Evolutionary conservation across 1,139 yeast species (phyloP), one percentile per base, ranked within the genome.

Genomic region (Saccharomyces hybrid): DNA sequence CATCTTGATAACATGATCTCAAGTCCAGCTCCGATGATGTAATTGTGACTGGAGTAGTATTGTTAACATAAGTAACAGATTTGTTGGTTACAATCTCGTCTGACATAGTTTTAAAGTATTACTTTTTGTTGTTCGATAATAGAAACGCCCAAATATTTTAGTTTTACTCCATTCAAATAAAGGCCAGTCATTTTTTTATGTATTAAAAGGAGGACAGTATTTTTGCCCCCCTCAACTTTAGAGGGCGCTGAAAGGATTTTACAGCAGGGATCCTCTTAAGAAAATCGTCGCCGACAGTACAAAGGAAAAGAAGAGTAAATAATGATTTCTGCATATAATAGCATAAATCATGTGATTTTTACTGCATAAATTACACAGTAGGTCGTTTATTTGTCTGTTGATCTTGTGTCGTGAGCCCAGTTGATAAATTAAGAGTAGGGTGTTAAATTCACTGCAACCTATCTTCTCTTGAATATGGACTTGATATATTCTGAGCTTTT

Each of bases 11-110:
- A 52, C 67, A 64, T 0, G 51, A 54, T 32, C 61, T 63, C 26
- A 68, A 52, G 52, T 67, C 64, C n/a, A 68, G 47, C 46, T 62
- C 60, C 23, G 55, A 54, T 5, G 52, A 49, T 8, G 58, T 55
- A 19, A 64, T 53, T n/a, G 54, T 51, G 19, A 61, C 56, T 3
- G 60, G 61, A 9, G 63, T 59, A 3, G 52, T 48, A 25, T 54
- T 58, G 51, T 59, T 57, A 47, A 56, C 46, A 47, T 54, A 65
- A 2, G 64, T 56, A 31, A 63, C 56, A n/a, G 65, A 56, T 55
- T 62, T 60, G 46, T 58, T 57, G 13, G 51, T 49, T 28, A 60
- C 62, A 31, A 55, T 52, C n/a, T 50, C 54, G 19, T 46, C 11
- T 9, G 44, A 38, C 44, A 38, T 38, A 19, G 13, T 38, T 38